phyloP scores from a whole-genome alignment of 495 filamentous ascomycete species.

The Penicillium goetzii region DNA sequence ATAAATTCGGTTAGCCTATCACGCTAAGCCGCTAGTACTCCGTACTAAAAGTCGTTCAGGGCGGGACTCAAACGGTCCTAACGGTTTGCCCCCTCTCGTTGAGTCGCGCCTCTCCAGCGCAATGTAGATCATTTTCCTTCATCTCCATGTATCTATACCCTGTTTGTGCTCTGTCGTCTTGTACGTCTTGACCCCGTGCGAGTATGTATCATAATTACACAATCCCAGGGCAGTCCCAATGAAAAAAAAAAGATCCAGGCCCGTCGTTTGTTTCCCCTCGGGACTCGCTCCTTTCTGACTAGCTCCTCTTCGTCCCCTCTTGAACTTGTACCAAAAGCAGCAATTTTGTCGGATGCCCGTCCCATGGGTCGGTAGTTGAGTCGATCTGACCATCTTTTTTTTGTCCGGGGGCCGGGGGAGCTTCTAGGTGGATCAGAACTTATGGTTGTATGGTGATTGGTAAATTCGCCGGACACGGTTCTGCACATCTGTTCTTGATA shows the following conservation, averaged over 20 bases:
- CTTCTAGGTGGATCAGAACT: neutral
- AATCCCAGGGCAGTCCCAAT: neutral
- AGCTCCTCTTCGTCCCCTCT: neutral
- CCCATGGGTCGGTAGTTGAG: slow-evolving; percentile 6
- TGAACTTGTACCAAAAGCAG: neutral
- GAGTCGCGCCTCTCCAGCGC: slow-evolving; percentile 3
- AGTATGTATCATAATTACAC: slow-evolving; percentile 15
- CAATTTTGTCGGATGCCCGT: neutral
- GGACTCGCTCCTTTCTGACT: slow-evolving; percentile 10
- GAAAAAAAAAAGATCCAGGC: neutral
- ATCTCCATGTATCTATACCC: slow-evolving; percentile 1
- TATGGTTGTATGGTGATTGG: neutral
- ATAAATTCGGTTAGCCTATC: neutral
- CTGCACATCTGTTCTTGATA: neutral
- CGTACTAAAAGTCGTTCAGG: slow-evolving; percentile 5
- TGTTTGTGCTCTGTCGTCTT: neutral
- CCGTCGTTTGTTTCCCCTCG: neutral
- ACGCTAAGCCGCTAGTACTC: neutral
- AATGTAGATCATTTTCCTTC: slow-evolving; percentile 30
- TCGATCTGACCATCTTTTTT: slow-evolving; percentile 3
- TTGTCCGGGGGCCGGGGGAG: slow-evolving; percentile 4
- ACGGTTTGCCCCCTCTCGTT: slow-evolving; percentile 21
- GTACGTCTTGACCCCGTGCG: neutral
- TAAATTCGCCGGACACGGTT: neutral
- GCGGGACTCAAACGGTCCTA: slow-evolving; percentile 28